Evolutionary conservation across 2,329 filamentous ascomycete species (phyloP), one percentile per base, ranked within the genome.

Genomic region (Pyrenophora teres): DNA sequence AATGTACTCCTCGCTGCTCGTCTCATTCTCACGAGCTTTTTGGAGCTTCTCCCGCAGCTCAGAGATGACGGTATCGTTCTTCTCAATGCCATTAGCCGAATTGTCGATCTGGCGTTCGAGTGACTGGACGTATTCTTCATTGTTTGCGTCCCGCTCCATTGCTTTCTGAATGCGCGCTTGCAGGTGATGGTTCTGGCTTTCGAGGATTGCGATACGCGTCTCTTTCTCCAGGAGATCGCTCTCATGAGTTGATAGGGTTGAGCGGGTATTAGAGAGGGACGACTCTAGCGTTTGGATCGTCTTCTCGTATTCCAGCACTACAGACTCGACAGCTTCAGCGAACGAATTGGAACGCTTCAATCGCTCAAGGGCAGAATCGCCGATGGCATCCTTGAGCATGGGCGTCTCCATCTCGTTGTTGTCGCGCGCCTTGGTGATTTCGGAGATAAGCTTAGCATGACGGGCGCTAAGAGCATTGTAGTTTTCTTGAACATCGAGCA

Each of bases 271-370:
- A 0, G 92, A 92, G 12, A 99, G 83, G 1, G 92, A 97, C 43
- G 92, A 87, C 74, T 99, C 94, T 13, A 99, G 82, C 46, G 85
- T 88, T 72, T 97, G 92, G 42, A 99, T 99, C 0, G 95, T 99
- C 81, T 96, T 97, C 73, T 99, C 95, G 70, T 99, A 99, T 75
- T 99, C 94, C 41, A 97, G 79, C 3, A 99, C 91, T 18, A 99
- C 91, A 68, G 96, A 90, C 68, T 99, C 94, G 16, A 99, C 93
- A 23, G 93, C 93, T 70, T 96, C 89, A 1, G 93, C 92, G 70
- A 99, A 97, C 0, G 90, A 95, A 71, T 95, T 96, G 15, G 95
- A 99, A 35, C 94, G 87, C 71, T 97, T 95, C 59, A 97, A 78
- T 46, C 94, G 84, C 71, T 97, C 92, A 19, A 92, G 87, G 0